These are phyloP conservation scores for Fonsecaea nubica DNA, from an alignment of 2,329 filamentous ascomycete genomes.

Conservation along the genomic window DNA sequence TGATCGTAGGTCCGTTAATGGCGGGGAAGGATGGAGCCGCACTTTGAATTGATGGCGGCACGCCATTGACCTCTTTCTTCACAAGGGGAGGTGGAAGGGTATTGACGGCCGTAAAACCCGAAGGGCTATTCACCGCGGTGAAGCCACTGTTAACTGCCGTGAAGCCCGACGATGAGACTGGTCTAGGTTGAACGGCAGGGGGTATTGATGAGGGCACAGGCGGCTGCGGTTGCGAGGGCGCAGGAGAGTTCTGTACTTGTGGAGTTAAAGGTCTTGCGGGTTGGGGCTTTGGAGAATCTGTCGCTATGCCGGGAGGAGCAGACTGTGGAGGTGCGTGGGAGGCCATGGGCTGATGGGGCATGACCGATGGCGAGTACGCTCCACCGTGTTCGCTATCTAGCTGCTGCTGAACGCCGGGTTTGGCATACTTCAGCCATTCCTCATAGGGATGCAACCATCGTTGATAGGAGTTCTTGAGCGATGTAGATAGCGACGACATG, in stretches of 20 bases:
- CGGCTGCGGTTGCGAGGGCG: conserved; percentile 43
- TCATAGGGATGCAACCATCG: conserved; percentile 97
- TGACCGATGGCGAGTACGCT: conserved; percentile 72
- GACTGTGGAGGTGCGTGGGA: conserved; percentile 61
- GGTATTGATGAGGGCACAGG: conserved; percentile 45
- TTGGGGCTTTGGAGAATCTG: conserved; percentile 56
- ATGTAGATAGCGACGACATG: conserved; percentile 97
- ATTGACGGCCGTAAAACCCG: conserved; percentile 53
- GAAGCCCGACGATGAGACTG: conserved; percentile 60
- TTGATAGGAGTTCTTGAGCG: conserved; percentile 96
- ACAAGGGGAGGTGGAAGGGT: conserved; percentile 45
- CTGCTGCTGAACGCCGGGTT: conserved; percentile 95
- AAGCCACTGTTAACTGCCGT: conserved; percentile 75
- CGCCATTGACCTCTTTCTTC: conserved; percentile 61
- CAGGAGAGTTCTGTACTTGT: conserved; percentile 17
- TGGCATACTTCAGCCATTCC: conserved; percentile 87
- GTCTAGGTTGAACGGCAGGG: conserved; percentile 48
- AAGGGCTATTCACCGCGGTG: conserved; percentile 64
- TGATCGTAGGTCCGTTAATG: conserved; percentile 56
- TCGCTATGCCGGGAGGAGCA: conserved; percentile 56
- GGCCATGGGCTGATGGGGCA: conserved; percentile 75
- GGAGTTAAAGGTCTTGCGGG: conserved; percentile 21
- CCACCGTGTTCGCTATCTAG: conserved; percentile 92
- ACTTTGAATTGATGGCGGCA: conserved; percentile 65
- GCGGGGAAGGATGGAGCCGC: conserved; percentile 59